Base-by-base conservation (phyloP, 2,329 filamentous ascomycete genomes). In the Acephala macrosclerotiorum region DNA sequence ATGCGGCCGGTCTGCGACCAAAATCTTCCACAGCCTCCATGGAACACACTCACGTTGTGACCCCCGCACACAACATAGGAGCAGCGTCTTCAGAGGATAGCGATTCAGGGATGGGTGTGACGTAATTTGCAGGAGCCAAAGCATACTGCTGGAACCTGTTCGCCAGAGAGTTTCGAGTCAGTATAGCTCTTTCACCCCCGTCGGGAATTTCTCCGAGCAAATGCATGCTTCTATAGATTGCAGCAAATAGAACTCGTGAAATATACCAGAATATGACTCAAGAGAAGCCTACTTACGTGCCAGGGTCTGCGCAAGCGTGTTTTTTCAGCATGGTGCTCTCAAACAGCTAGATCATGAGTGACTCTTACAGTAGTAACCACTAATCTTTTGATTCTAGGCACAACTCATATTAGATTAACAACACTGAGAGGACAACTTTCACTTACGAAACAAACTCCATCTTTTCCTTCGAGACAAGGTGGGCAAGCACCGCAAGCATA, bases 111-210 rank as follows among this genome's bases (percentile, higher is more conserved):
- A 92, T 91, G 1, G 88, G 88, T 0, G 89, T 91, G 1, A 91
- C 89, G 75, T 92, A 91, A 77, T 85, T 84, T 2, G 89, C 89
- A 11, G 87, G 87, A 0, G 83, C 85, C 18, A 90, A 74, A 20
- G 85, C 84, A 73, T 91, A 63, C 45, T 66, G 88, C 75, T 91
- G 89, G 75, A 91, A 92, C n/a, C n/a, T n/a, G n/a, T n/a, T n/a
- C n/a, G n/a, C n/a, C n/a, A n/a, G n/a, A n/a, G n/a, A n/a, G n/a
- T n/a, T n/a, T n/a, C n/a, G n/a, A n/a, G n/a, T n/a, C n/a, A n/a
- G n/a, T n/a, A n/a, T n/a, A n/a, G n/a, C n/a, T n/a, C n/a, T n/a
- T n/a, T n/a, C n/a, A n/a, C n/a, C n/a, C n/a, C n/a, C n/a, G n/a
- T n/a, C n/a, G n/a, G n/a, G n/a, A n/a, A n/a, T n/a, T n/a, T n/a